A percentile compares a stretch with the other conserved stretches of the same genome.
These are phyloP conservation scores for Fusarium scirpi DNA, from an alignment of 2,329 filamentous ascomycete genomes.

Conservation along the genomic window DNA sequence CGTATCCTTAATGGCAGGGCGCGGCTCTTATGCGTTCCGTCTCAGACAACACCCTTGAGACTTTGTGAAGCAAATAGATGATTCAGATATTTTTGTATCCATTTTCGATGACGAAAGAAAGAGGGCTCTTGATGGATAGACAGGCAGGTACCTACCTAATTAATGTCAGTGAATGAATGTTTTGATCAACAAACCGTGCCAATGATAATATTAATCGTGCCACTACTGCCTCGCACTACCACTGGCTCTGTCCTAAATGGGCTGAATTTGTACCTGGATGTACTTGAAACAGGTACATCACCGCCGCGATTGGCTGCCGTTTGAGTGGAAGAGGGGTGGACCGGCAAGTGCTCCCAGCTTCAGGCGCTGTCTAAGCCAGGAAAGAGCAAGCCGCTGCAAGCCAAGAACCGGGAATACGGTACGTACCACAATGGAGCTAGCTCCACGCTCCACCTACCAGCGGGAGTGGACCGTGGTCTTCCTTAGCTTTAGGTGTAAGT, in stretches of 20 bases:
- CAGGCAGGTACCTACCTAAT: neutral
- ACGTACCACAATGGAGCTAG: slow-evolving; percentile 21
- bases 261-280: slow-evolving; percentile 30
- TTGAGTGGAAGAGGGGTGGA: slow-evolving; percentile 8
- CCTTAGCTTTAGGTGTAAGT: slow-evolving; percentile 38
- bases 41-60: slow-evolving; percentile 18
- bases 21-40: slow-evolving; percentile 31
- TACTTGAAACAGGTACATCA: slow-evolving; percentile 39
- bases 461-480: slow-evolving; percentile 29
- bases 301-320: slow-evolving; percentile 25
- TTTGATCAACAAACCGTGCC: neutral
- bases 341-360: slow-evolving; percentile 16
- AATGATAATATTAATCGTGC: neutral
- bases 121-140: neutral
- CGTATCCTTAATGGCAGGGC: slow-evolving; percentile 17
- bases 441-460: neutral
- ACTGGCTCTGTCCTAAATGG: slow-evolving; percentile 16
- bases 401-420: slow-evolving; percentile 27
- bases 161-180: neutral
- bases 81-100: slow-evolving; percentile 13
- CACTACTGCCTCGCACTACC: neutral
- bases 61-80: slow-evolving; percentile 16
- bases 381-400: slow-evolving; percentile 26
- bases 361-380: slow-evolving; percentile 28
- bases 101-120: neutral